Evolutionary conservation across 2,329 filamentous ascomycete genomes (phyloP).

Genomic region (Colletotrichum neosansevieriae): DNA sequence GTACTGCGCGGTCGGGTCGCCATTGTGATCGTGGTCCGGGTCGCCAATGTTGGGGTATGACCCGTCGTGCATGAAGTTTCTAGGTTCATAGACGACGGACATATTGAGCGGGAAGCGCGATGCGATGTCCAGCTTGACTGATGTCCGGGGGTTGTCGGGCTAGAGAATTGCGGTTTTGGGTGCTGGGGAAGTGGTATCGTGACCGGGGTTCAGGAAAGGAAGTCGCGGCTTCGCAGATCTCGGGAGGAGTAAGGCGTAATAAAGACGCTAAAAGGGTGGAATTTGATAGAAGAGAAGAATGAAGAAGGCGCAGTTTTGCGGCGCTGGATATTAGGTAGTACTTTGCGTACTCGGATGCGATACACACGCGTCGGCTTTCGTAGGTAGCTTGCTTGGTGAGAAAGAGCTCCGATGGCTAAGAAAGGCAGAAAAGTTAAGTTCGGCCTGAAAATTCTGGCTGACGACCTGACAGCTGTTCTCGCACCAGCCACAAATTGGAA

Average conservation of each 20-base stretch:
- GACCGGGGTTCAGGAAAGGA: constrained; percentile 1
- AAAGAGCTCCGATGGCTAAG: constrained; percentile 29
- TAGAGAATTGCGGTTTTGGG: constrained; percentile 1
- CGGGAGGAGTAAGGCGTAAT: background rate
- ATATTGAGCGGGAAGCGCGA: constrained; percentile 49
- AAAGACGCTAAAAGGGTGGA: constrained; percentile 5
- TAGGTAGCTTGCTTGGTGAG: constrained; percentile 7
- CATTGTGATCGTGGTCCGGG: constrained; percentile 51
- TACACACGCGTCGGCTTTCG: constrained; percentile 29
- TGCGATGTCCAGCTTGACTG: constrained; percentile 42
- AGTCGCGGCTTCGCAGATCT: constrained; percentile 23
- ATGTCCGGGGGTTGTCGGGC: constrained; percentile 18
- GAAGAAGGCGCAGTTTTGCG: constrained; percentile 5
- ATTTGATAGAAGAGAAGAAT: constrained; percentile 5
- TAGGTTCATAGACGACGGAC: constrained; percentile 65
- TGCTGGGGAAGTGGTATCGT: constrained; percentile 26
- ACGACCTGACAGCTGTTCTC: constrained; percentile 14
- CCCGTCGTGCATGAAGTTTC: constrained; percentile 62
- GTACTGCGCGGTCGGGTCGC: constrained; percentile 47
- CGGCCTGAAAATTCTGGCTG: constrained; percentile 38
- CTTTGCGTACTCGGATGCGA: constrained; percentile 29
- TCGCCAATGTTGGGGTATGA: constrained; percentile 61
- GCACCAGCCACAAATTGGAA: constrained; percentile 36
- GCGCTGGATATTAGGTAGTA: constrained; percentile 25
- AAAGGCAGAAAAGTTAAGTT: constrained; percentile 34